A percentile compares a stretch with the other conserved stretches of the same genome.
Evolutionary conservation across 2,329 filamentous ascomycete genomes (phyloP).

Genomic region (Mycosphaerella arachidis): DNA sequence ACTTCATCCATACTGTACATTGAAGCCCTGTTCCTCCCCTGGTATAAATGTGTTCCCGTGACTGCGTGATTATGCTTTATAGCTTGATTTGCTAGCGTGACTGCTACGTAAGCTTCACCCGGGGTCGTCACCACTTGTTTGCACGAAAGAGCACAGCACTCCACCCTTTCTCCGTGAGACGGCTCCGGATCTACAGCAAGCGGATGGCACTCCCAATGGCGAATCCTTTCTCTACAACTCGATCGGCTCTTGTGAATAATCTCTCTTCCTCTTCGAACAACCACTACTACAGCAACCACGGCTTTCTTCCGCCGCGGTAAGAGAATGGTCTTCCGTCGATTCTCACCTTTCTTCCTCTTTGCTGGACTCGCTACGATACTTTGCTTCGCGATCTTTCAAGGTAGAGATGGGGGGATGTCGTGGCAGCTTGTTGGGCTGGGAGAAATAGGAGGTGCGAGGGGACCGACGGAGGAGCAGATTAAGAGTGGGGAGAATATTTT

Average conservation of each 20-base stretch:
- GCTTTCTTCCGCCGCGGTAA: constrained; percentile 18
- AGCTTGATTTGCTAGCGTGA: not conserved
- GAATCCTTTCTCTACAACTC: not conserved
- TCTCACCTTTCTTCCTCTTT: constrained; percentile 23
- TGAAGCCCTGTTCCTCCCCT: not conserved
- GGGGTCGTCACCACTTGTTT: not conserved
- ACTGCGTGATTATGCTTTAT: not conserved
- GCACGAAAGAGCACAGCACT: not conserved
- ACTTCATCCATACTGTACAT: not conserved
- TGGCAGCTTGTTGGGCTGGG: constrained; percentile 41
- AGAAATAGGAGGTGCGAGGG: constrained; percentile 24
- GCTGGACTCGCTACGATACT: constrained; percentile 28
- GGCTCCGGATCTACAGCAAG: not conserved
- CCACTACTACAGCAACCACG: constrained; percentile 12
- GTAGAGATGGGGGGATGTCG: constrained; percentile 23
- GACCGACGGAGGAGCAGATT: constrained; percentile 24
- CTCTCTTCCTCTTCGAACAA: not conserved
- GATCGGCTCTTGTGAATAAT: not conserved
- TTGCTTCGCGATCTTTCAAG: constrained; percentile 35
- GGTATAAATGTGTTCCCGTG: not conserved
- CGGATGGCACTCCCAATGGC: not conserved
- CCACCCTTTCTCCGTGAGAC: not conserved
- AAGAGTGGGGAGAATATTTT: constrained; percentile 19
- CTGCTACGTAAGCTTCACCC: not conserved
- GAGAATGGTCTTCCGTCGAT: constrained; percentile 26